phyloP scores from a whole-genome alignment of 768 basidiomycete genomes.

The Chalciporus pseudorubinellus region DNA sequence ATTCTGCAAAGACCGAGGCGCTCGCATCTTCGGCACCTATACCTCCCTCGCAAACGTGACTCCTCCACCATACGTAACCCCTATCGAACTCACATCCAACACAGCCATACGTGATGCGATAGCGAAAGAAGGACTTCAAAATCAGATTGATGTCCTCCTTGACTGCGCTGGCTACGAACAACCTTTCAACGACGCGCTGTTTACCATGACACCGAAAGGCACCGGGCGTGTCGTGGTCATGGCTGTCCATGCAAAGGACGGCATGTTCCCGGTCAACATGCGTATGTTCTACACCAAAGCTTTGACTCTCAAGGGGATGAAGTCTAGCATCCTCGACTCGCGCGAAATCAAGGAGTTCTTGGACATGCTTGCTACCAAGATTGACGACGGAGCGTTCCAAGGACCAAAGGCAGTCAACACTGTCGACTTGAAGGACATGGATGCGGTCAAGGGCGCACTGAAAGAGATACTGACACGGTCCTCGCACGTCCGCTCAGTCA shows the following conservation, averaged over 20 bases:
- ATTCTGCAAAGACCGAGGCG: slow-evolving; percentile 31
- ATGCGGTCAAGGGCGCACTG: slow-evolving; percentile 20
- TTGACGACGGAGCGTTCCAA: slow-evolving; percentile 27
- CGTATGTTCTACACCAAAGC: slow-evolving; percentile 32
- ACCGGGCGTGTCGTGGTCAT: slow-evolving; percentile 35
- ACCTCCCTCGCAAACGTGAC: slow-evolving; percentile 26
- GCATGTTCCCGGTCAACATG: slow-evolving; percentile 30
- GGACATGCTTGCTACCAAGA: slow-evolving; percentile 29
- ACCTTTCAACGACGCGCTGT: slow-evolving; percentile 34
- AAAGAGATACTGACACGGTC: slow-evolving; percentile 27
- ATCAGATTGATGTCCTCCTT: slow-evolving; percentile 33
- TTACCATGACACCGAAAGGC: slow-evolving; percentile 32
- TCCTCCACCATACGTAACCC: slow-evolving; percentile 29
- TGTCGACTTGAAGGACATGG: slow-evolving; percentile 21
- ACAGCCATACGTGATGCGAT: slow-evolving; percentile 33
- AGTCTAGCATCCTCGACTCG: slow-evolving; percentile 23
- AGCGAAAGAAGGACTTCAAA: slow-evolving; percentile 21
- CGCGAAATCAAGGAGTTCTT: slow-evolving; percentile 27
- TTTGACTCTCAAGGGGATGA: slow-evolving; percentile 32
- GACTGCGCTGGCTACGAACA: slow-evolving; percentile 34
- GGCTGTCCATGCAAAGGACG: slow-evolving; percentile 35
- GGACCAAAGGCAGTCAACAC: slow-evolving; percentile 26
- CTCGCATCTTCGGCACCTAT: slow-evolving; percentile 35
- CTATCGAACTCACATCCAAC: slow-evolving; percentile 31
- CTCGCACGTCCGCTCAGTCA: slow-evolving; percentile 28